phyloP scores from a whole-genome alignment of 306 rosid species.

The Trifolium fragiferum region DNA sequence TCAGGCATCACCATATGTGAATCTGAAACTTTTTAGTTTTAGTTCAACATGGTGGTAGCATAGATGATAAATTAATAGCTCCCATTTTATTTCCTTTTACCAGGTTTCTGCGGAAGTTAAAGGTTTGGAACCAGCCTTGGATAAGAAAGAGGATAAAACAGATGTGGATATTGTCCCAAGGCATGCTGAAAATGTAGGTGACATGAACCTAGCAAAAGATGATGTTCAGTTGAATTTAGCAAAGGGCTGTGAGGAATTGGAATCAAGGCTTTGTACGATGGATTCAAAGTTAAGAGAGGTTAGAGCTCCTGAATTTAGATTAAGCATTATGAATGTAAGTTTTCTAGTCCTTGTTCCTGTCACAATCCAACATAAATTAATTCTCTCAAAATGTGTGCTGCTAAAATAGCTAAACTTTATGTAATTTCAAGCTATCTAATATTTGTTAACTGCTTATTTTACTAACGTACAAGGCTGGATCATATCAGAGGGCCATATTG shows the following conservation, averaged over 20 bases:
- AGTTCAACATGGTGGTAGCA: conserved; percentile 14
- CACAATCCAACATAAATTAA: background rate
- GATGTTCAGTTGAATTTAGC: conserved; percentile 42
- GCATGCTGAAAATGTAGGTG: conserved; percentile 49
- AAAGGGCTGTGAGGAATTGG: conserved; percentile 67
- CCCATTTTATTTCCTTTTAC: conserved; percentile 32
- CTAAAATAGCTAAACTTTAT: conserved; percentile 21
- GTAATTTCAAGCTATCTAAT: background rate
- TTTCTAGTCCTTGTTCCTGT: conserved; percentile 36
- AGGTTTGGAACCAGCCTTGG: conserved; percentile 52
- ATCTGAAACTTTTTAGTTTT: background rate
- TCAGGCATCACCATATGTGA: conserved; percentile 21
- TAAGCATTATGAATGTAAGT: conserved; percentile 10
- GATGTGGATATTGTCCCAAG: conserved; percentile 40
- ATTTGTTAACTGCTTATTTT: background rate
- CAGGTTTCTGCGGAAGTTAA: conserved; percentile 61
- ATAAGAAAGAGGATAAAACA: conserved; percentile 49
- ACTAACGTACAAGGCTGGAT: background rate
- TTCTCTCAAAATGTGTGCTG: conserved; percentile 28
- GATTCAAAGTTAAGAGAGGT: conserved; percentile 86
- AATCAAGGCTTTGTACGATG: conserved; percentile 57
- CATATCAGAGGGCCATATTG: background rate
- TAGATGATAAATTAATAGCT: background rate
- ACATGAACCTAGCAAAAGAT: conserved; percentile 45
- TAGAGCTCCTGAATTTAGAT: conserved; percentile 44